Evolutionary conservation across 208 protist genomes (phyloP), one percentile per base, ranked within the genome.

Genomic region (Acanthamoeba quina): DNA sequence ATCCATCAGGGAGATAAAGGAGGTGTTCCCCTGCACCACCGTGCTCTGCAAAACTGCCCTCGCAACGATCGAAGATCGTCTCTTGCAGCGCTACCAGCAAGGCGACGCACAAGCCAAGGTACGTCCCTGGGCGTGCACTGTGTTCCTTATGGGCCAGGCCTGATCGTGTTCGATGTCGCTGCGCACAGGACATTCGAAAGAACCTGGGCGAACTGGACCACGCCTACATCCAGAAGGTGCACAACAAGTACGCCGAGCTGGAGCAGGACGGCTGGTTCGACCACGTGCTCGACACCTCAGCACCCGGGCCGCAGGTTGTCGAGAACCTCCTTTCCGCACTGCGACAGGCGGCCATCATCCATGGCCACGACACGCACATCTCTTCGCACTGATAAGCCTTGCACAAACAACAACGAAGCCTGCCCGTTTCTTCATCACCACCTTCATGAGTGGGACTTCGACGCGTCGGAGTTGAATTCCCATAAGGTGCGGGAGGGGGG

Each of bases 151-250:
- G 19, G 13, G 66, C 5, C 13, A 13, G 66, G 6, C 66, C 15
- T n/a, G 3, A 19, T 44, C 4, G 10, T 47, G 31, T 37, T 74
- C 29, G 11, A n/a, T 15, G 15, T 64, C 29, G 19, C 44, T 5
- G 11, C n/a, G 13, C 29, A n/a, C 76, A 85, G 76, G 76, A 85
- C 76, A 85, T 85, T n/a, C 76, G 76, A 3, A 85, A 85, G 47
- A 85, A 58, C n/a, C 10, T 85, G 44, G 76, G 76, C 21, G 76
- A 85, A 10, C 76, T 85, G 76, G 76, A 85, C 31, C 76, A 85
- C 76, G 76, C 76, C 26, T 85, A 85, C 76, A 85, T 85, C 49
- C 31, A 85, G 76, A 85, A 85, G 76, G 76, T 85, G 37, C 76
- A 85, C 76, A 60, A 85, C 44, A 85, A 85, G 47, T 85, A 85